Percentiles rank a stretch among this genome's conserved stretches.
Evolutionary conservation across 768 basidiomycete species (phyloP).

Genomic region (Boletellus sp.): DNA sequence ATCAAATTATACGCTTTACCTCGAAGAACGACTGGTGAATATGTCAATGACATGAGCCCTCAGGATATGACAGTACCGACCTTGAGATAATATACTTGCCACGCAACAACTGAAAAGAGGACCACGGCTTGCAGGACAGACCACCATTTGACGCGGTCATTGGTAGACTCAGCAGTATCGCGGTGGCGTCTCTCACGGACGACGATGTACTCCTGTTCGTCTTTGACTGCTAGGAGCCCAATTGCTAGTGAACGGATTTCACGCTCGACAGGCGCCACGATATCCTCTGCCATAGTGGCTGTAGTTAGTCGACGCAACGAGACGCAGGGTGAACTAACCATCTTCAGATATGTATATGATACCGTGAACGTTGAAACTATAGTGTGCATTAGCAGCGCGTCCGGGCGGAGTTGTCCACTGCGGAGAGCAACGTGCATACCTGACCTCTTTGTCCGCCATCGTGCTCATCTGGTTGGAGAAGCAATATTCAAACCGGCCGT

Average conservation of each 20-base stretch:
- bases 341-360: slow-evolving; percentile 92
- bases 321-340: slow-evolving; percentile 42
- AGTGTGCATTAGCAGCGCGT: not conserved
- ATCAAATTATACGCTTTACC: slow-evolving; percentile 81
- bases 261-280: slow-evolving; percentile 92
- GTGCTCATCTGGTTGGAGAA: slow-evolving; percentile 99
- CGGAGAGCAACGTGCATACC: slow-evolving; percentile 40
- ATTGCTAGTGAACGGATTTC: slow-evolving; percentile 85
- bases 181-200: slow-evolving; percentile 90
- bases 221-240: slow-evolving; percentile 86
- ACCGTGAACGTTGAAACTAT: slow-evolving; percentile 96
- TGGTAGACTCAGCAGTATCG: slow-evolving; percentile 91
- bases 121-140: slow-evolving; percentile 87
- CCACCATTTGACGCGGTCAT: slow-evolving; percentile 99
- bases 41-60: slow-evolving; percentile 1
- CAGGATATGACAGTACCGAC: slow-evolving; percentile 33
- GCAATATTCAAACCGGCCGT: slow-evolving; percentile 92
- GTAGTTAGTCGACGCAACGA: not conserved
- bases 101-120: slow-evolving; percentile 85
- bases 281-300: slow-evolving; percentile 44
- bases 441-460: slow-evolving; percentile 92
- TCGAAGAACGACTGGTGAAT: slow-evolving; percentile 75
- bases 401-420: not conserved
- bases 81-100: slow-evolving; percentile 98
- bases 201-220: slow-evolving; percentile 98